phyloP scores from a whole-genome alignment of 306 rosid genomes.

The Medicago truncatula region MtrunA17r5.0-ANR NC_053045.1:42271001-42271500 shows the following conservation, averaged over 20 bases:
- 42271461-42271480: conserved; percentile 1
- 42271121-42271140: conserved; percentile 96
- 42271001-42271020: conserved; percentile 79
- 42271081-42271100: conserved; percentile 91
- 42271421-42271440: conserved; percentile 41
- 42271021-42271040: conserved; percentile 85
- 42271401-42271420: conserved; percentile 88
- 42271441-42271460: conserved; percentile 6
- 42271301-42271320: conserved; percentile 59
- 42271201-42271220: conserved; percentile 67
- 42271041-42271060: conserved; percentile 68
- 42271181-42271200: conserved; percentile 70
- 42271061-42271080: conserved; percentile 88
- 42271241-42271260: conserved; percentile 54
- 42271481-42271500: not conserved
- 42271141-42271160: conserved; percentile 61
- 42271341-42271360: conserved; percentile 82
- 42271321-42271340: conserved; percentile 62
- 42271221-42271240: conserved; percentile 64
- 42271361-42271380: conserved; percentile 77
- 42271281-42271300: conserved; percentile 57
- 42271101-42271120: conserved; percentile 95
- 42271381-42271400: conserved; percentile 89
- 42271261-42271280: conserved; percentile 60
- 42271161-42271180: conserved; percentile 69